Conservation (phyloP, 78 protist genomes). For the Dictyostelium brefeldianum region DNA sequence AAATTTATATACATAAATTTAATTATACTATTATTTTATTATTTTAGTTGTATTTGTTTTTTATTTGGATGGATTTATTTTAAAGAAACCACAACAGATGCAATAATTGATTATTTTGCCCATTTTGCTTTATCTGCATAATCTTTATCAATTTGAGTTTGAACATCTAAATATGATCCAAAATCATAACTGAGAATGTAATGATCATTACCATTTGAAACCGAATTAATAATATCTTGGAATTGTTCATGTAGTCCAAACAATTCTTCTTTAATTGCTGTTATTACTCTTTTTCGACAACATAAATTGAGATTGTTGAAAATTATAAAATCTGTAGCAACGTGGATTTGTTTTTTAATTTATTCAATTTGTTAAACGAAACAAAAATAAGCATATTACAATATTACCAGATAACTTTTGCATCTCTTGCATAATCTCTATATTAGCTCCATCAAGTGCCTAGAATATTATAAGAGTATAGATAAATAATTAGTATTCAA, state of each 20-base stretch:
- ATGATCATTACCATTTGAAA: conserved; percentile 80
- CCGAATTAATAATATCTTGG: conserved; percentile 56
- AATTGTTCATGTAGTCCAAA: conserved; percentile 83
- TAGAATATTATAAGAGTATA: too few relatives aligned
- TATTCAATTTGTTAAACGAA: conserved; percentile 23
- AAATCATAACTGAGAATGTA: conserved; percentile 88
- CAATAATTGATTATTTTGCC: conserved; percentile 69
- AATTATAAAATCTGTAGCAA: conserved; percentile 53
- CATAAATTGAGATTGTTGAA: too few relatives aligned
- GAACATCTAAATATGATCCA: conserved; percentile 59
- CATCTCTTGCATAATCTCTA: conserved; percentile 94
- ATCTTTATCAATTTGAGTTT: conserved; percentile 46
- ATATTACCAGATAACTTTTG: conserved; percentile 53
- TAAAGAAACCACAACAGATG: conserved; percentile 90
- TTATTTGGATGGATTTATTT: too few relatives aligned
- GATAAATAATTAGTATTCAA: too few relatives aligned
- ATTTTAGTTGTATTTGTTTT: too few relatives aligned
- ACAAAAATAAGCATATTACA: conserved; percentile 92
- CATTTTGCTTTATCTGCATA: conserved; percentile 47
- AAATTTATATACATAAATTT: neutral
- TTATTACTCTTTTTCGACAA: conserved; percentile 78
- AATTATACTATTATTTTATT: too few relatives aligned
- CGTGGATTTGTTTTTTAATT: conserved; percentile 29
- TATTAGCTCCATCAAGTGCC: conserved; percentile 96
- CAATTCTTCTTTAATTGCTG: conserved; percentile 81